Conservation (phyloP, 441 rosid species). For the Croton laevigatus region DNA sequence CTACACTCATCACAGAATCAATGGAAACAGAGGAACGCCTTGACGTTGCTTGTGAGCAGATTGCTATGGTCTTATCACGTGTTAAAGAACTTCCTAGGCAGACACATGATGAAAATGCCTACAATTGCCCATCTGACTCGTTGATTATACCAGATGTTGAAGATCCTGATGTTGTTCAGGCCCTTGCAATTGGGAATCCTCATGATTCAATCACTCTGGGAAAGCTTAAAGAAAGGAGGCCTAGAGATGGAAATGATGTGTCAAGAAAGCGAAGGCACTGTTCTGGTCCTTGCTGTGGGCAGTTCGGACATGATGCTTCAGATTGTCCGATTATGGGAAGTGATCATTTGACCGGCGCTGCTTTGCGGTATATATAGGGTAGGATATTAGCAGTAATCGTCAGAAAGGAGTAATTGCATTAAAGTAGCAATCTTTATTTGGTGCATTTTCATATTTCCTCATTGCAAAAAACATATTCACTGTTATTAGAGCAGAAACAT, state of each 20-base stretch:
- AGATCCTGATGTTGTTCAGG: conserved; percentile 45
- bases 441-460: neutral
- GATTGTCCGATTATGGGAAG: conserved; percentile 48
- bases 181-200: conserved; percentile 34
- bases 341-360: conserved; percentile 37
- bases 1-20: conserved; percentile 44
- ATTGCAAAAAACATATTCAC: neutral
- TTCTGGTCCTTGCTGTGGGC: conserved; percentile 46
- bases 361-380: conserved; percentile 43
- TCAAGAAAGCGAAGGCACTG: conserved; percentile 40
- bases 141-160: conserved; percentile 49
- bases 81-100: conserved; percentile 45
- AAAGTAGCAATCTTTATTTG: neutral
- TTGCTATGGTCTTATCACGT: conserved; percentile 36
- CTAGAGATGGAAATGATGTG: conserved; percentile 39
- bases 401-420: neutral
- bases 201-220: conserved; percentile 35
- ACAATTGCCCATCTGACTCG: conserved; percentile 41
- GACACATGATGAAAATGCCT: conserved; percentile 26
- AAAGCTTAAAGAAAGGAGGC: conserved; percentile 51
- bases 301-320: conserved; percentile 47
- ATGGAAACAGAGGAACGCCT: conserved; percentile 51
- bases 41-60: conserved; percentile 54
- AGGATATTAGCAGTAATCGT: conserved; percentile 6
- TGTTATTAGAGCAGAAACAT: neutral